phyloP scores from a whole-genome alignment of 805 yeast genomes.

The Hanseniaspora thailandica region DNA sequence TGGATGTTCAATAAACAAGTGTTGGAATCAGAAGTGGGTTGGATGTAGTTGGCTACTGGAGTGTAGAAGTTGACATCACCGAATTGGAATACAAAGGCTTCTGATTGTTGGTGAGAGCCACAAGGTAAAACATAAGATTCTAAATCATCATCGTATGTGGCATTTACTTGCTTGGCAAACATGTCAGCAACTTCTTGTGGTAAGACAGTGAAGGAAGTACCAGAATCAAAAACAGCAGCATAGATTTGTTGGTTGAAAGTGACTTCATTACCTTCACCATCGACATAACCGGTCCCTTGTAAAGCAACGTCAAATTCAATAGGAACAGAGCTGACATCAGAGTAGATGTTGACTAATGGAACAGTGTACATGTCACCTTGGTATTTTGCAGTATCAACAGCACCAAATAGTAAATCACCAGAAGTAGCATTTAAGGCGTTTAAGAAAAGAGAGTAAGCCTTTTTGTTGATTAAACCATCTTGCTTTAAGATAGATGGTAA shows the following conservation, averaged over 20 bases:
- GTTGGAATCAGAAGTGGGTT: conserved; percentile 14
- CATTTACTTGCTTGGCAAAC: conserved; percentile 28
- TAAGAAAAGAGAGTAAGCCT: conserved; percentile 53
- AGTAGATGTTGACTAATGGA: conserved; percentile 36
- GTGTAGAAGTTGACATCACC: conserved; percentile 46
- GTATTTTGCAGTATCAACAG: conserved; percentile 53
- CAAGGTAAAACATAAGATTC: conserved; percentile 43
- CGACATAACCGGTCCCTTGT: conserved; percentile 21
- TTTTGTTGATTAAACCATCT: conserved; percentile 44
- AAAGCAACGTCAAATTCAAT: conserved; percentile 24
- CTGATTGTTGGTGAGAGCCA: conserved; percentile 19
- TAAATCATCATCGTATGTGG: conserved; percentile 31
- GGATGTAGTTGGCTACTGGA: conserved; percentile 33
- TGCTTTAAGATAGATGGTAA: conserved; percentile 50
- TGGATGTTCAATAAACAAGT: conserved; percentile 38
- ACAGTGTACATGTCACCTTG: conserved; percentile 38
- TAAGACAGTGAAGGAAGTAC: conserved; percentile 32
- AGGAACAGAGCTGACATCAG: conserved; percentile 17
- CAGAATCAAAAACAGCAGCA: conserved; percentile 42
- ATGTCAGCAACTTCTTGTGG: neutral
- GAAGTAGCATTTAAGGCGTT: conserved; percentile 31
- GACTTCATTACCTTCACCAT: neutral
- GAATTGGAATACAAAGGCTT: conserved; percentile 39
- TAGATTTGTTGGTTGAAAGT: conserved; percentile 23
- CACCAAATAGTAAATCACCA: conserved; percentile 60